Percentiles rank a stretch among this genome's conserved stretches.
Conservation (phyloP, 371 early-diverging fungal genomes). For the Thermomucor indicae-seudaticae region DNA sequence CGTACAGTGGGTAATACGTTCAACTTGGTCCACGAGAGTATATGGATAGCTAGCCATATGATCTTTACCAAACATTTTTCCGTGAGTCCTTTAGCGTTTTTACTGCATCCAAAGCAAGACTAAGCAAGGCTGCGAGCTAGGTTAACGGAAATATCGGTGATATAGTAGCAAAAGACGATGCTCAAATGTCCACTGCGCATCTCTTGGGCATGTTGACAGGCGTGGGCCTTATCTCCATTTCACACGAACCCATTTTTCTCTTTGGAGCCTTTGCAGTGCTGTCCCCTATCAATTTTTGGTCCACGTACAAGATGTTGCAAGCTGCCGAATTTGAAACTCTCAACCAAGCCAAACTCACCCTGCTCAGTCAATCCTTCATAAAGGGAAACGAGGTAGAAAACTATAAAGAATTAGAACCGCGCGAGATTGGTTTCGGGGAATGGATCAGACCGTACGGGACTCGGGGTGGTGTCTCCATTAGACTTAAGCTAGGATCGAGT, state of each 20-base stretch:
- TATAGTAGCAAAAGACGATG: conserved; percentile 71
- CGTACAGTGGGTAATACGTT: conserved; percentile 50
- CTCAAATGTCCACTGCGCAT: conserved; percentile 71
- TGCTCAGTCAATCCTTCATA: conserved; percentile 48
- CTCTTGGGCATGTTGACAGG: conserved; percentile 63
- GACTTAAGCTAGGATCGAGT: conserved; percentile 37
- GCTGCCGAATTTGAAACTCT: conserved; percentile 67
- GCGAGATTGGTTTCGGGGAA: conserved; percentile 61
- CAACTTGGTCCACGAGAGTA: conserved; percentile 60
- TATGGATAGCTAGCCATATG: conserved; percentile 72
- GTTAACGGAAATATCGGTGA: conserved; percentile 64
- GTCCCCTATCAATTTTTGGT: conserved; percentile 55
- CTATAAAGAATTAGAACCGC: conserved; percentile 35
- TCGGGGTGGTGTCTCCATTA: conserved; percentile 22
- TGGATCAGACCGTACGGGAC: conserved; percentile 47
- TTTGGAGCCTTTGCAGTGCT: conserved; percentile 53
- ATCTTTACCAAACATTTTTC: conserved; percentile 70
- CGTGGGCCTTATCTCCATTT: conserved; percentile 53
- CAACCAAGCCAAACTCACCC: conserved; percentile 54
- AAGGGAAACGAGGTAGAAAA: conserved; percentile 34
- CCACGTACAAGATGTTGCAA: conserved; percentile 50
- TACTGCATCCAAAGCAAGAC: neutral
- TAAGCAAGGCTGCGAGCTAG: conserved; percentile 11
- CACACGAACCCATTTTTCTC: conserved; percentile 56
- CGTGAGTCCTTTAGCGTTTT: conserved; percentile 22